Evolutionary conservation across 805 yeast genomes (phyloP).

Genomic region (baker's yeast (Saccharomyces cerevisiae)): DNA sequence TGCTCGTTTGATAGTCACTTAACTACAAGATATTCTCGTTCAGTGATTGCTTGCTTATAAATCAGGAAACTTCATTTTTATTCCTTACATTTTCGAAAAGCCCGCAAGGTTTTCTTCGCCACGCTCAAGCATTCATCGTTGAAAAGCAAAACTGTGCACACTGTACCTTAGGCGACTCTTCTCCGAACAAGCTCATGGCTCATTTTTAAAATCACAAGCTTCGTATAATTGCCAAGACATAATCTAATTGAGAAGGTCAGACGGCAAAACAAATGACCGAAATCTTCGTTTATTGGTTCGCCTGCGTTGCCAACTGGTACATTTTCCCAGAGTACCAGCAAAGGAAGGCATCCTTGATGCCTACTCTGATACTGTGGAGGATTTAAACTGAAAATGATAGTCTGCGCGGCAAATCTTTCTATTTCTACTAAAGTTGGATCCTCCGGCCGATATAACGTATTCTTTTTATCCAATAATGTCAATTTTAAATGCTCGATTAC

Average conservation of each 20-base stretch:
- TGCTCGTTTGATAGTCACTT: background rate
- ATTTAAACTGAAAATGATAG: background rate
- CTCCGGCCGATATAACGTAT: background rate
- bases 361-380: background rate
- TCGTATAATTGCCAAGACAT: background rate
- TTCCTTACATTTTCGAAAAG: background rate
- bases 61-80: background rate
- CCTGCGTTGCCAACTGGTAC: background rate
- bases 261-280: background rate
- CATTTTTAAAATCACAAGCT: background rate
- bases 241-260: background rate
- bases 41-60: background rate
- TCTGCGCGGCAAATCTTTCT: background rate
- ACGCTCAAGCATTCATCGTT: background rate
- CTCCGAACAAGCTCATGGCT: background rate
- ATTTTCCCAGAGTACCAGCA: background rate
- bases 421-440: background rate
- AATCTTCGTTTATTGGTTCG: too few relatives aligned
- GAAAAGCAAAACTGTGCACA: background rate
- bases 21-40: background rate
- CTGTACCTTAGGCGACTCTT: background rate
- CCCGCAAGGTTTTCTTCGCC: background rate
- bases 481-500: background rate
- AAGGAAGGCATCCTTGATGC: background rate
- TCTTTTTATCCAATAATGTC: background rate